phyloP scores from a whole-genome alignment of 2,329 filamentous ascomycete genomes.

The Paraphoma sp. region DNA sequence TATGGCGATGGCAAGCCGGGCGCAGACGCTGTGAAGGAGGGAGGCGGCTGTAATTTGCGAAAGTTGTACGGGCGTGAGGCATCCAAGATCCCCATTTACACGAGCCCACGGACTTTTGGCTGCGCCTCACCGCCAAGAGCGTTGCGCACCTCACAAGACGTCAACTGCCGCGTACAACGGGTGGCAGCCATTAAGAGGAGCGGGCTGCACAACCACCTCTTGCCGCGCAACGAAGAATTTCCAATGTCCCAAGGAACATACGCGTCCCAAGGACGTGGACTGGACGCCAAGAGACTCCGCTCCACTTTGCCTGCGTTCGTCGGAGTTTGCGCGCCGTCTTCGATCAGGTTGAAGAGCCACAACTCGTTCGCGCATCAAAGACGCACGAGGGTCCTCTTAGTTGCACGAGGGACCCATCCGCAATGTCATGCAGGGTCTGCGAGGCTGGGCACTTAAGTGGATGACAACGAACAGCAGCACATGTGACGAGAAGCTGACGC shows the following conservation, averaged over 20 bases:
- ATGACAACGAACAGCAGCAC: conserved; percentile 1
- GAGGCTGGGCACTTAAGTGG: conserved; percentile 9
- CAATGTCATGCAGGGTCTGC: conserved; percentile 17
- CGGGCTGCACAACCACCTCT: conserved; percentile 2
- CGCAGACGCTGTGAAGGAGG: neutral
- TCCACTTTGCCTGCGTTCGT: neutral
- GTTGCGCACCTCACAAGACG: conserved; percentile 19
- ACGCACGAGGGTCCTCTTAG: neutral
- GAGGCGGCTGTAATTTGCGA: conserved; percentile 9
- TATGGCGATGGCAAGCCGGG: neutral
- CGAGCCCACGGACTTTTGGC: conserved; percentile 10
- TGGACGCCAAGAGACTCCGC: conserved; percentile 3
- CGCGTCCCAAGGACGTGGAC: conserved; percentile 11
- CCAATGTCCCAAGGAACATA: conserved; percentile 4
- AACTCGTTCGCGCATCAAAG: neutral
- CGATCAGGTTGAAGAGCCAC: neutral
- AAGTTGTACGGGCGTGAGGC: conserved; percentile 12
- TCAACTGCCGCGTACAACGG: conserved; percentile 33
- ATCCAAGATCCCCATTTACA: conserved; percentile 1
- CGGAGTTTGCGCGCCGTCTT: neutral
- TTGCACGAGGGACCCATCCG: conserved; percentile 3
- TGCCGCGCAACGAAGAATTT: neutral
- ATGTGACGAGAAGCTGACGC: conserved; percentile 8
- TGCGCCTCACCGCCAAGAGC: conserved; percentile 32
- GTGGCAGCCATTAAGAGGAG: conserved; percentile 9